Evolutionary conservation across 768 basidiomycete species (phyloP).

Genomic region (Phylloporus sp.): DNA sequence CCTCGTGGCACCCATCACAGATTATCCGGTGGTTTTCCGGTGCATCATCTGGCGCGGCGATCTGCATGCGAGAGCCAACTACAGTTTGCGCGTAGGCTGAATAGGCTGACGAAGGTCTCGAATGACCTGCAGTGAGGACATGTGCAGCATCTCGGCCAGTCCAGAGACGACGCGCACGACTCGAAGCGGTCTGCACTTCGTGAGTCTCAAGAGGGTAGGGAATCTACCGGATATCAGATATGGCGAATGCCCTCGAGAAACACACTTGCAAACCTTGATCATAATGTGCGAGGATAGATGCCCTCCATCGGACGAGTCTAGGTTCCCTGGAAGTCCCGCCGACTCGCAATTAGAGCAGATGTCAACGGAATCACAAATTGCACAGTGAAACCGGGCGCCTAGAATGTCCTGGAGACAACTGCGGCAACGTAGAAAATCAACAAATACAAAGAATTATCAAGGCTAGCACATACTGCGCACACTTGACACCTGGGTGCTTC

Average conservation of each 20-base stretch:
- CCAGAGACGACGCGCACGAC: slow-evolving; percentile 72
- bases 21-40: slow-evolving; percentile 51
- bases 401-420: slow-evolving; percentile 89
- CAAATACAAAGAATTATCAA: background rate
- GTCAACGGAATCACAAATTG: slow-evolving; percentile 78
- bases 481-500: slow-evolving; percentile 77
- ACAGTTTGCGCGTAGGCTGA: slow-evolving; percentile 66
- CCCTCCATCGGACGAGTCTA: slow-evolving; percentile 71
- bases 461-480: slow-evolving; percentile 64
- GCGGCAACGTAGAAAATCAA: slow-evolving; percentile 1
- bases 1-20: slow-evolving; percentile 60
- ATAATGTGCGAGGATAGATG: slow-evolving; percentile 86
- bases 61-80: slow-evolving; percentile 45
- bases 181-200: slow-evolving; percentile 72
- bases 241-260: background rate
- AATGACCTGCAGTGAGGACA: slow-evolving; percentile 43
- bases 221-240: slow-evolving; percentile 47
- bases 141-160: slow-evolving; percentile 66
- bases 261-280: slow-evolving; percentile 64
- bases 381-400: slow-evolving; percentile 90
- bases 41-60: slow-evolving; percentile 27
- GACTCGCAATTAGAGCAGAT: slow-evolving; percentile 87
- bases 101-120: slow-evolving; percentile 53
- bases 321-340: slow-evolving; percentile 77
- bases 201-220: slow-evolving; percentile 73